phyloP scores from a whole-genome alignment of 1,284 basidiomycete genomes.

The Malassezia furfur region DNA sequence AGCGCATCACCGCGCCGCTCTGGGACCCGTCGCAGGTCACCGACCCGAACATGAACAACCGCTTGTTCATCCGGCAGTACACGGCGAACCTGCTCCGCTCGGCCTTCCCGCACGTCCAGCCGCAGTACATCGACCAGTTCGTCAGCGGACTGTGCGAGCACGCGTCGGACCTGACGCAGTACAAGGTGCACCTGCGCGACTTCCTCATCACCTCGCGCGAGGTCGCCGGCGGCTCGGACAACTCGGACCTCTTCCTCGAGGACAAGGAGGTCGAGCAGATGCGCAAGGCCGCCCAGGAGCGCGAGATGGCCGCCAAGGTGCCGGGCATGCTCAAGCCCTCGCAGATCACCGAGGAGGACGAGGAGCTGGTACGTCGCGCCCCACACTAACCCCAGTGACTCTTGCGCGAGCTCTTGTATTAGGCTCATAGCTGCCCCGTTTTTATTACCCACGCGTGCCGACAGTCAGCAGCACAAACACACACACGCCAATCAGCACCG shows the following conservation, averaged over 20 bases:
- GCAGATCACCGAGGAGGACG: constrained; percentile 41
- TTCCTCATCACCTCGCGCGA: constrained; percentile 57
- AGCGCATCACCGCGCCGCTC: constrained; percentile 70
- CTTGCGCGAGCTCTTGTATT: constrained; percentile 30
- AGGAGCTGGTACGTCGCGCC: constrained; percentile 18
- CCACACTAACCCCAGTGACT: constrained; percentile 64
- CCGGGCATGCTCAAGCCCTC: constrained; percentile 94
- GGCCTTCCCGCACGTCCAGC: constrained; percentile 42
- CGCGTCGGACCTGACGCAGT: constrained; percentile 63
- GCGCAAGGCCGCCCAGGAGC: constrained; percentile 64
- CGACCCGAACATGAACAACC: constrained; percentile 69
- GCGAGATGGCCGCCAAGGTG: constrained; percentile 78
- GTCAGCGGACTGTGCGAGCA: constrained; percentile 73
- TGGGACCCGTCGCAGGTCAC: constrained; percentile 66
- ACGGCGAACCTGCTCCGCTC: constrained; percentile 61
- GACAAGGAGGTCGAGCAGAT: constrained; percentile 83
- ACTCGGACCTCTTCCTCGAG: constrained; percentile 77
- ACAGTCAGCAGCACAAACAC: constrained; percentile 70
- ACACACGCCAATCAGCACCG: constrained; percentile 73
- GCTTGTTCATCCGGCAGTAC: constrained; percentile 75
- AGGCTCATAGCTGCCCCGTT: neutral
- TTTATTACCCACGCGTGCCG: constrained; percentile 23
- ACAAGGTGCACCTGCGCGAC: constrained; percentile 81
- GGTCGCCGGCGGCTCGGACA: constrained; percentile 54
- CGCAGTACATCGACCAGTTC: constrained; percentile 48